A percentile compares a stretch with the other conserved stretches of the same genome.
These are phyloP conservation scores for Clavispora fructus DNA, from an alignment of 805 yeast genomes.

Conservation along the genomic window DNA sequence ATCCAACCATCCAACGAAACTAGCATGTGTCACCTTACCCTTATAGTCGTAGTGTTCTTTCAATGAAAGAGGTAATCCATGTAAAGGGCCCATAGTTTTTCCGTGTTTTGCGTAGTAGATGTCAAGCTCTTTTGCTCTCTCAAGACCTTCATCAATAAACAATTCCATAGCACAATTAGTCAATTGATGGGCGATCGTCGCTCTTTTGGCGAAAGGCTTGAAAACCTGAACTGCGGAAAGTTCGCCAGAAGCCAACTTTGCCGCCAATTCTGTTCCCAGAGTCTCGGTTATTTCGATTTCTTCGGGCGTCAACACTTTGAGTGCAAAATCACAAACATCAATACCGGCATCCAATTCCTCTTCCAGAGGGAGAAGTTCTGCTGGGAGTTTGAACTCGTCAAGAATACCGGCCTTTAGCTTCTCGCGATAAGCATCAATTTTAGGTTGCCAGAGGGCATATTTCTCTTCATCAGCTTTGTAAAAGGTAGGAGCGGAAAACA, in stretches of 20 bases:
- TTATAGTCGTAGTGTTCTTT: slow-evolving; percentile 14
- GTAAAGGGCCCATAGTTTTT: slow-evolving; percentile 13
- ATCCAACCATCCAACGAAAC: slow-evolving; percentile 13
- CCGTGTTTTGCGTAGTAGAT: slow-evolving; percentile 7
- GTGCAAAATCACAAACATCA: slow-evolving; percentile 9
- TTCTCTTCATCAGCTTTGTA: slow-evolving; percentile 6
- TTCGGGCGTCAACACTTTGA: slow-evolving; percentile 5
- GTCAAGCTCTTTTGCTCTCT: slow-evolving; percentile 14
- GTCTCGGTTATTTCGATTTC: slow-evolving; percentile 10
- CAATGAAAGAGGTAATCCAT: slow-evolving; percentile 15
- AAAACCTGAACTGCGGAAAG: slow-evolving; percentile 10
- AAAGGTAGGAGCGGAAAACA: slow-evolving; percentile 2
- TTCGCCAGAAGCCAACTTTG: slow-evolving; percentile 10
- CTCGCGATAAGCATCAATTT: slow-evolving; percentile 25
- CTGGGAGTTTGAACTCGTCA: slow-evolving; percentile 10
- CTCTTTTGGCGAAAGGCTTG: slow-evolving; percentile 14
- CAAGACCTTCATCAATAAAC: slow-evolving; percentile 16
- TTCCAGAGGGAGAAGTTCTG: slow-evolving; percentile 9
- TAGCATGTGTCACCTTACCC: slow-evolving; percentile 12
- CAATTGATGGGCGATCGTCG: slow-evolving; percentile 15
- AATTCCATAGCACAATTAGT: slow-evolving; percentile 17
- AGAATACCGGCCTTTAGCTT: slow-evolving; percentile 18
- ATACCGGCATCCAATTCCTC: slow-evolving; percentile 12
- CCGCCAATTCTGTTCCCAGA: slow-evolving; percentile 10
- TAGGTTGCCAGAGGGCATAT: slow-evolving; percentile 23